Conservation (phyloP, 352 stramenopile species). For the Phytophthora uliginosa region DNA sequence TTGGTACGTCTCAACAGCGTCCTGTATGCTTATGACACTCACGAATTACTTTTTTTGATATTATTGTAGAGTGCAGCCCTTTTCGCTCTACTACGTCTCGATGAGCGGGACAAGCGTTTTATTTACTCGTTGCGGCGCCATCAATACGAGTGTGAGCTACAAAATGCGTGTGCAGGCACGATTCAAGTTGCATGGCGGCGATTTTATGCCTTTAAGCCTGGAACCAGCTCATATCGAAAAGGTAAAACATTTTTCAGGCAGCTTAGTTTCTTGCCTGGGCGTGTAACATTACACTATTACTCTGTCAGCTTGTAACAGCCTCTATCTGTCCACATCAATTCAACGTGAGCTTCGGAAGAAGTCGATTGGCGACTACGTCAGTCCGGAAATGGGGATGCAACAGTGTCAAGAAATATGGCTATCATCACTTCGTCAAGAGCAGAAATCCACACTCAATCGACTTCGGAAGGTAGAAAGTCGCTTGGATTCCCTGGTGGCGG, state of each 20-base stretch:
- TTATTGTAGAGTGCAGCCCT: constrained; percentile 67
- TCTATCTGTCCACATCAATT: constrained; percentile 49
- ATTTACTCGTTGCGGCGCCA: constrained; percentile 61
- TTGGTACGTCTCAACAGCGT: constrained; percentile 47
- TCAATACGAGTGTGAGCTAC: constrained; percentile 50
- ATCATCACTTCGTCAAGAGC: constrained; percentile 52
- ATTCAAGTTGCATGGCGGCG: constrained; percentile 73
- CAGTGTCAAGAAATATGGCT: constrained; percentile 58
- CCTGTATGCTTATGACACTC: background rate
- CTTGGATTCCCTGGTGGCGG: constrained; percentile 45
- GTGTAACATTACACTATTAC: constrained; percentile 12
- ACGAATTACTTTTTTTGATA: background rate
- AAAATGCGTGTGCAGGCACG: constrained; percentile 57
- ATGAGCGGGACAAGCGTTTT: constrained; percentile 70
- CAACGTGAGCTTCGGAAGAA: constrained; percentile 67
- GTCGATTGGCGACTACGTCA: constrained; percentile 51
- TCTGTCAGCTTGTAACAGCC: constrained; percentile 28
- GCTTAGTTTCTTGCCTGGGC: background rate
- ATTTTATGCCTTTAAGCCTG: constrained; percentile 23
- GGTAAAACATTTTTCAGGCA: constrained; percentile 22
- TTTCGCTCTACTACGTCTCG: constrained; percentile 65
- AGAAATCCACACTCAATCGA: constrained; percentile 48
- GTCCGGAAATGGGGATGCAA: constrained; percentile 50
- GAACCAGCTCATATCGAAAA: constrained; percentile 20
- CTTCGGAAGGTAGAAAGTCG: constrained; percentile 54